These are phyloP conservation scores for Cryptococcus wingfieldii DNA, from an alignment of 1,284 basidiomycete genomes.

Conservation along the genomic window DNA sequence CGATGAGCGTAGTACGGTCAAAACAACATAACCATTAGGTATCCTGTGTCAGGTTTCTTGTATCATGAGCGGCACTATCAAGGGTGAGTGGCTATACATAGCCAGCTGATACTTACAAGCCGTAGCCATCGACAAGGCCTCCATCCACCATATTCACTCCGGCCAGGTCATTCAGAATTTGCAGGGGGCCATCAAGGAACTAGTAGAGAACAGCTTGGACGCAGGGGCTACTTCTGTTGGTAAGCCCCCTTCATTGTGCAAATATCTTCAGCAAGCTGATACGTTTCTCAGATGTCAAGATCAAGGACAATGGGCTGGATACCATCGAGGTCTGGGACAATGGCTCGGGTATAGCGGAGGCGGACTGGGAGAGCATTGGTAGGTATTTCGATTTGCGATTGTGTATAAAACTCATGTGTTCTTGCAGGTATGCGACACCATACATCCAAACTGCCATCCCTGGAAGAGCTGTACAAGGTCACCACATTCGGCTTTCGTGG, in stretches of 20 bases:
- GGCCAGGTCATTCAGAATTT: conserved; percentile 94
- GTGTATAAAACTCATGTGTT: background rate
- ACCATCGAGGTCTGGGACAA: conserved; percentile 89
- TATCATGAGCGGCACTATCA: conserved; percentile 13
- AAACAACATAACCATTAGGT: too few relatives aligned
- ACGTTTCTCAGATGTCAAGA: conserved; percentile 68
- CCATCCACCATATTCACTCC: conserved; percentile 81
- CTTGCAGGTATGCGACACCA: conserved; percentile 77
- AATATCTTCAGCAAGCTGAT: background rate
- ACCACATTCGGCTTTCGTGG: conserved; percentile 92
- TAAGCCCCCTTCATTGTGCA: conserved; percentile 44
- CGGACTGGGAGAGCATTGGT: conserved; percentile 78
- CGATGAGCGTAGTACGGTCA: too few relatives aligned
- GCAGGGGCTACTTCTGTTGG: conserved; percentile 84
- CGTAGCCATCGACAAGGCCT: conserved; percentile 65
- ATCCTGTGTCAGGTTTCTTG: background rate
- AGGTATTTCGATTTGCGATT: conserved; percentile 24
- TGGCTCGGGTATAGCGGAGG: conserved; percentile 74
- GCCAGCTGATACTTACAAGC: background rate
- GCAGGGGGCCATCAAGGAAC: conserved; percentile 89
- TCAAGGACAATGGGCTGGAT: conserved; percentile 84
- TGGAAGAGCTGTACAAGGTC: conserved; percentile 69
- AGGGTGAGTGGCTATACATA: conserved; percentile 5
- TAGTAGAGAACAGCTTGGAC: conserved; percentile 94
- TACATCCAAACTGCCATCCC: conserved; percentile 83